Conservation (phyloP, 2,329 filamentous ascomycete genomes). For the Claviceps arundinis region DNA sequence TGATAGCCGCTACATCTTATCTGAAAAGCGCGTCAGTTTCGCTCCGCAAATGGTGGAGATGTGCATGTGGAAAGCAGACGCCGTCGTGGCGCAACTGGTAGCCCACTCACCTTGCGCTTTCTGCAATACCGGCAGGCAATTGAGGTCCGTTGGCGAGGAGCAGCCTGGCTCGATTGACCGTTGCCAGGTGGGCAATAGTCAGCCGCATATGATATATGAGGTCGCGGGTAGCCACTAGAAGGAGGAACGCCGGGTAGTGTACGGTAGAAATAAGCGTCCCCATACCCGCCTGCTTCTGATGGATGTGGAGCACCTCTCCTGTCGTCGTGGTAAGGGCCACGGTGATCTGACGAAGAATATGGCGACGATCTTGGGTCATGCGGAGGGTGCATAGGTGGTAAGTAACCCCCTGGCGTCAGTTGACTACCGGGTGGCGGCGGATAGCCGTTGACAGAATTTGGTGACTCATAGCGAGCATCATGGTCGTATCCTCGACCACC, state of each 20-base stretch:
- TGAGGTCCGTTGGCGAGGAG: constrained; percentile 44
- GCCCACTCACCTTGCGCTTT: constrained; percentile 40
- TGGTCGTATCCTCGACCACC: constrained; percentile 18
- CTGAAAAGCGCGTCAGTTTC: constrained; percentile 17
- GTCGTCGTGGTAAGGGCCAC: constrained; percentile 24
- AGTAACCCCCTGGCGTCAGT: constrained; percentile 19
- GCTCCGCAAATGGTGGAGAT: background rate
- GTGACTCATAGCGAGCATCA: constrained; percentile 29
- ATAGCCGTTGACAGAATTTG: constrained; percentile 33
- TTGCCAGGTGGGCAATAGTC: constrained; percentile 23
- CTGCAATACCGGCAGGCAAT: constrained; percentile 48
- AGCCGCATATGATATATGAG: constrained; percentile 18
- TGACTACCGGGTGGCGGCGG: constrained; percentile 24
- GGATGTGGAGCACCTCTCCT: constrained; percentile 17
- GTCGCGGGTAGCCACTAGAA: constrained; percentile 14
- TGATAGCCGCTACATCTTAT: constrained; percentile 50
- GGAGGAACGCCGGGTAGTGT: constrained; percentile 17
- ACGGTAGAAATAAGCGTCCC: constrained; percentile 23
- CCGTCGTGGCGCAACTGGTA: constrained; percentile 3
- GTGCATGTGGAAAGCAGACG: background rate
- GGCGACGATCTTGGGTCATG: constrained; percentile 19
- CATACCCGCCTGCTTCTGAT: constrained; percentile 13
- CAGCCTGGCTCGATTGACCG: constrained; percentile 32
- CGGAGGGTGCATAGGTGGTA: constrained; percentile 26
- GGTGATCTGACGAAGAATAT: constrained; percentile 28